Evolutionary conservation across 2,329 filamentous ascomycete species (phyloP).

Genomic region (Purpureocillium takamizusanense): DNA sequence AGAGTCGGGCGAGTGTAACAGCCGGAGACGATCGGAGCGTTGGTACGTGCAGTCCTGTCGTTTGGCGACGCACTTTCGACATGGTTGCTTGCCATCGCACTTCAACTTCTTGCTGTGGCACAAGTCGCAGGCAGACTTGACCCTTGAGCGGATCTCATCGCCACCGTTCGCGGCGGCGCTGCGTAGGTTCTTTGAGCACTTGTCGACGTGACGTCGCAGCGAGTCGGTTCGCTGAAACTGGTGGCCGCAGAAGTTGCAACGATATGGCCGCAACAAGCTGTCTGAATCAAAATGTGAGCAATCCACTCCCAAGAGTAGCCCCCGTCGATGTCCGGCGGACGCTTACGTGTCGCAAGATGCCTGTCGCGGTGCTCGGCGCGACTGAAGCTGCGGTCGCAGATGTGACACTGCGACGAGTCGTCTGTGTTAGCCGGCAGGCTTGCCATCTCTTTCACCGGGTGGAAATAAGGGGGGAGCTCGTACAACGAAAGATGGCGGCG

Average conservation of each 20-base stretch:
- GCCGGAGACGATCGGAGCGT: background rate
- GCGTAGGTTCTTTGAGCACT: background rate
- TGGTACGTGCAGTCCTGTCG: background rate
- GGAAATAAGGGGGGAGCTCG: too few species aligned
- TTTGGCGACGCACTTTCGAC: background rate
- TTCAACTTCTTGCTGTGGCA: constrained; percentile 2
- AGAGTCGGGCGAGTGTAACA: background rate
- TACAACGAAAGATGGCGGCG: too few species aligned
- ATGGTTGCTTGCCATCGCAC: background rate
- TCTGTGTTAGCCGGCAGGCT: too few species aligned
- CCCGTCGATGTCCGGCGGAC: background rate
- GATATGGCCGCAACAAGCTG: background rate
- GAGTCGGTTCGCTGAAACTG: background rate
- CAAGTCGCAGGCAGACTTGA: background rate
- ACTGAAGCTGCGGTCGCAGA: background rate
- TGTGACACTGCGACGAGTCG: background rate
- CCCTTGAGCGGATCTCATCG: background rate
- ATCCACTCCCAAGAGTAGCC: too few species aligned
- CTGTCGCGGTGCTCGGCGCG: background rate
- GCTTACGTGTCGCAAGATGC: background rate
- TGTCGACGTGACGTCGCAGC: background rate
- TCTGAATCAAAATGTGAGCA: background rate
- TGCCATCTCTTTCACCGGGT: too few species aligned
- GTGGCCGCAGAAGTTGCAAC: background rate
- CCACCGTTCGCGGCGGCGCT: background rate